These are phyloP conservation scores for Yamadazyma phyllophila DNA, from an alignment of 805 yeast species.

Conservation along the genomic window DNA sequence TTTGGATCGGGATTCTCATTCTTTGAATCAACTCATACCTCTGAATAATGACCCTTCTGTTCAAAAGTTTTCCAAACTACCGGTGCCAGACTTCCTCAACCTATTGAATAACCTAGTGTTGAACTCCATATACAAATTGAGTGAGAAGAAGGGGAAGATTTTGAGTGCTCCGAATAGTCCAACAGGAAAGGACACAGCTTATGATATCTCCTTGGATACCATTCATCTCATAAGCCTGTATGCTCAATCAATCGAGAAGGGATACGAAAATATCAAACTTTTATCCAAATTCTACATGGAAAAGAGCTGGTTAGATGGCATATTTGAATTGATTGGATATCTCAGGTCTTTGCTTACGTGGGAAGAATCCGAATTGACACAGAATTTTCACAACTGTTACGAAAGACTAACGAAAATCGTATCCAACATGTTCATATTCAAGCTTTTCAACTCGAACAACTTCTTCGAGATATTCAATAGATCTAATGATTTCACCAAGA, in stretches of 20 bases:
- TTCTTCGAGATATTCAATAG: constrained; percentile 24
- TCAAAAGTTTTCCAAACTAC: constrained; percentile 17
- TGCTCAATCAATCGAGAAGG: constrained; percentile 27
- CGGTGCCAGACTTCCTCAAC: constrained; percentile 48
- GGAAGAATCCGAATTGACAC: constrained; percentile 18
- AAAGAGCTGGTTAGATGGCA: constrained; percentile 38
- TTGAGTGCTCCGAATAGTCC: constrained; percentile 37
- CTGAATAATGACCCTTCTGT: constrained; percentile 8
- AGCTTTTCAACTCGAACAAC: constrained; percentile 16
- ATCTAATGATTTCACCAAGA: constrained; percentile 35
- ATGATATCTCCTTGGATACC: constrained; percentile 28
- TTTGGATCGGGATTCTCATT: background rate
- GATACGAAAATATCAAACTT: constrained; percentile 22
- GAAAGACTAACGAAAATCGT: constrained; percentile 31
- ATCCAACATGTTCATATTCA: constrained; percentile 36
- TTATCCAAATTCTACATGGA: constrained; percentile 24
- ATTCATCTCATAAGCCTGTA: constrained; percentile 36
- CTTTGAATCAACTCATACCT: constrained; percentile 8
- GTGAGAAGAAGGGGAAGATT: constrained; percentile 29
- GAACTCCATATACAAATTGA: constrained; percentile 30
- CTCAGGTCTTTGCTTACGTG: constrained; percentile 26
- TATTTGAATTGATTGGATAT: constrained; percentile 37
- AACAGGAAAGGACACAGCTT: constrained; percentile 13
- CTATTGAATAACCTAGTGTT: constrained; percentile 30
- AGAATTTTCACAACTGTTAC: constrained; percentile 17